A percentile compares a stretch with the other conserved stretches of the same genome.
These are phyloP conservation scores for Aureobasidium namibiae DNA, from an alignment of 2,329 filamentous ascomycete genomes.

Conservation along the genomic window DNA sequence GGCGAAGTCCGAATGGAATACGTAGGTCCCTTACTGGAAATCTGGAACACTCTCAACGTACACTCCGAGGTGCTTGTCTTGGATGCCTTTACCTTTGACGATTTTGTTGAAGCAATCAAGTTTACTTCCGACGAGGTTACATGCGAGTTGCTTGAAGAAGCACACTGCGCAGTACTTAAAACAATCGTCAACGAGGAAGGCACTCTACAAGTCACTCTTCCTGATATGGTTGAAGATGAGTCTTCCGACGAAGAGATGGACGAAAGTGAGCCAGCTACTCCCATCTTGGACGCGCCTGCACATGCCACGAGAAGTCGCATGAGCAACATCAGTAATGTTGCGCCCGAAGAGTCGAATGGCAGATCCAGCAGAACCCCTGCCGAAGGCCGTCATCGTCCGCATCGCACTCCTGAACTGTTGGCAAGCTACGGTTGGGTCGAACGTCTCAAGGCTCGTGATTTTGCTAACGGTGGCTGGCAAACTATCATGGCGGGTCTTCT, in stretches of 20 bases:
- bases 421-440: slow-evolving; percentile 76
- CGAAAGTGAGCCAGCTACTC: slow-evolving; percentile 47
- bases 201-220: slow-evolving; percentile 69
- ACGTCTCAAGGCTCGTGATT: slow-evolving; percentile 72
- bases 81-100: slow-evolving; percentile 96
- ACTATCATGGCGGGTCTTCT: slow-evolving; percentile 79
- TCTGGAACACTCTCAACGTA: slow-evolving; percentile 97
- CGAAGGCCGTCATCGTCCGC: slow-evolving; percentile 26
- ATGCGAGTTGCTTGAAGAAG: slow-evolving; percentile 80
- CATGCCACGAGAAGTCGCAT: slow-evolving; percentile 80
- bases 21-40: slow-evolving; percentile 77
- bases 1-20: slow-evolving; percentile 69
- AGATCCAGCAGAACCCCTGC: slow-evolving; percentile 12
- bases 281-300: slow-evolving; percentile 63
- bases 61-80: slow-evolving; percentile 90
- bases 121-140: slow-evolving; percentile 64
- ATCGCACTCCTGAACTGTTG: slow-evolving; percentile 70
- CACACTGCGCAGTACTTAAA: slow-evolving; percentile 87
- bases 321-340: slow-evolving; percentile 49
- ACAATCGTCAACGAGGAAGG: slow-evolving; percentile 74
- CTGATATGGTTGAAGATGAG: slow-evolving; percentile 63
- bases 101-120: slow-evolving; percentile 81
- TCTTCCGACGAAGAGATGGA: slow-evolving; percentile 63
- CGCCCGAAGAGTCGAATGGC: slow-evolving; percentile 55
- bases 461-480: slow-evolving; percentile 84